Evolutionary conservation across 1,284 basidiomycete species (phyloP).

Genomic region (Coniferiporia weirii): DNA sequence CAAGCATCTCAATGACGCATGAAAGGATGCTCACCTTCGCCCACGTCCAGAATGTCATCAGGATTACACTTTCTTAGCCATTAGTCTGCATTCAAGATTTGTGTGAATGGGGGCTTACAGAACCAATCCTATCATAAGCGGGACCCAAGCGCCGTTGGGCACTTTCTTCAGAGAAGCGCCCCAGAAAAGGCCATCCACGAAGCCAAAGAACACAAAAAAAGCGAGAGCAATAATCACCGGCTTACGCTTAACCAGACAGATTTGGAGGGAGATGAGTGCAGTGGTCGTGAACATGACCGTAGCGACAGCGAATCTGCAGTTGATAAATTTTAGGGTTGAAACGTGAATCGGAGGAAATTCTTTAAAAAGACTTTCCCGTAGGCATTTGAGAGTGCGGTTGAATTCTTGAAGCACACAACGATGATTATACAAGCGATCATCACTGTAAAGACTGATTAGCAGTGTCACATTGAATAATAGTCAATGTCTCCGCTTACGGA

Average conservation of each 20-base stretch:
- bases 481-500: slow-evolving; percentile 25
- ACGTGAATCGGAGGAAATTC: not conserved
- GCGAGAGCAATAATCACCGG: slow-evolving; percentile 38
- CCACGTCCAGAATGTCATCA: slow-evolving; percentile 63
- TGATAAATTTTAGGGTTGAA: not conserved
- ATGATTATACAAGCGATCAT: slow-evolving; percentile 52
- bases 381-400: slow-evolving; percentile 46
- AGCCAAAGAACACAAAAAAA: slow-evolving; percentile 55
- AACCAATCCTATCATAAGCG: slow-evolving; percentile 48
- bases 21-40: slow-evolving; percentile 37
- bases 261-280: slow-evolving; percentile 52
- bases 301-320: slow-evolving; percentile 49
- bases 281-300: slow-evolving; percentile 62
- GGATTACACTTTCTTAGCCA: slow-evolving; percentile 27
- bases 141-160: slow-evolving; percentile 60
- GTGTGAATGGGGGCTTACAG: slow-evolving; percentile 31
- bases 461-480: not conserved
- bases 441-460: slow-evolving; percentile 25
- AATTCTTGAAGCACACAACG: slow-evolving; percentile 52
- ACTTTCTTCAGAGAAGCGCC: slow-evolving; percentile 57
- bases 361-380: slow-evolving; percentile 32
- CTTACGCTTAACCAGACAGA: slow-evolving; percentile 48
- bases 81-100: not conserved
- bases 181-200: slow-evolving; percentile 61
- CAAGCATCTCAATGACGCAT: not conserved